Conservation (phyloP, 163 green algal species). For the Chlorella variabilis region DNA sequence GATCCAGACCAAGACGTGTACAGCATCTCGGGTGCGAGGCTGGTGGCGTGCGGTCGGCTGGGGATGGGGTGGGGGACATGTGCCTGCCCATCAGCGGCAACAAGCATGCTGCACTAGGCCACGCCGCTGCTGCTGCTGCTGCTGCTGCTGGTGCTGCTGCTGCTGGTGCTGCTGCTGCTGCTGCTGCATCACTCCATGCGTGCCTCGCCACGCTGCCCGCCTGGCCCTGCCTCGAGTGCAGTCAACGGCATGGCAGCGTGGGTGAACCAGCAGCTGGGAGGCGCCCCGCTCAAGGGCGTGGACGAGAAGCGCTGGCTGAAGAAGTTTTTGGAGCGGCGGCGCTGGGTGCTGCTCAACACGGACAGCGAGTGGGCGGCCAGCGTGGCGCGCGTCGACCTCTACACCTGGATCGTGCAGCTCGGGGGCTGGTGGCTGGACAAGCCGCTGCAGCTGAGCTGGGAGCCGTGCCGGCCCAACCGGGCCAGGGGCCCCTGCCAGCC, state of each 20-base stretch:
- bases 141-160: too few relatives aligned
- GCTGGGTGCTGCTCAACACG: neutral
- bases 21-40: neutral
- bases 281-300: constrained; percentile 13
- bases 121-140: too few relatives aligned
- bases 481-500: neutral
- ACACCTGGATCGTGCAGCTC: constrained; percentile 16
- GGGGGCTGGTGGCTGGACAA: neutral
- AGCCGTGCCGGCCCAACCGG: neutral
- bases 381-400: constrained; percentile 9
- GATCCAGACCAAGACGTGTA: neutral
- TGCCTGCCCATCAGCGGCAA: too few relatives aligned
- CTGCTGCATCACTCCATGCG: too few relatives aligned
- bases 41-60: too few relatives aligned
- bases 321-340: neutral
- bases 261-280: neutral
- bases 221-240: neutral
- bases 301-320: constrained; percentile 6
- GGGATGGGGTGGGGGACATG: too few relatives aligned
- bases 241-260: neutral
- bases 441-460: neutral
- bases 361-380: neutral
- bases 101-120: too few relatives aligned
- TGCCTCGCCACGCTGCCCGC: too few relatives aligned
- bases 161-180: too few relatives aligned